Evolutionary conservation across 2,329 filamentous ascomycete genomes (phyloP).

Genomic region (Alternaria panax): DNA sequence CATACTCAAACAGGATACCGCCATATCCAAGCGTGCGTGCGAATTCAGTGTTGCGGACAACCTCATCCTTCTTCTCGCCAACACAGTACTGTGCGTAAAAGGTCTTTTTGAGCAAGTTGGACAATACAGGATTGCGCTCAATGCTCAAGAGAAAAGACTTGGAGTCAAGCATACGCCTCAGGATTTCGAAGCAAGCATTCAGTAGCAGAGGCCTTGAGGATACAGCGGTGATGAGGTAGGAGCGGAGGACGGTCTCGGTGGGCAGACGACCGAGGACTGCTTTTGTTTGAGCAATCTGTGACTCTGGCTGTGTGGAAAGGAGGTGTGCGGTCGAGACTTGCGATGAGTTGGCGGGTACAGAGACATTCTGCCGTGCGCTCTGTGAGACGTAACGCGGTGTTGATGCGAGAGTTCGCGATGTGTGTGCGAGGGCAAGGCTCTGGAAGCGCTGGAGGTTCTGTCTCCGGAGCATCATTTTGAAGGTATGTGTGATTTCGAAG

Average conservation of each 20-base stretch:
- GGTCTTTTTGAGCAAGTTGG: conserved; percentile 76
- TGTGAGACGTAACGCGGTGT: conserved; percentile 41
- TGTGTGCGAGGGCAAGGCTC: conserved; percentile 28
- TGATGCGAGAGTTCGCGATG: conserved; percentile 28
- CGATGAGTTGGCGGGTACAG: conserved; percentile 30
- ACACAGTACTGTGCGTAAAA: conserved; percentile 94
- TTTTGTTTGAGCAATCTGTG: conserved; percentile 21
- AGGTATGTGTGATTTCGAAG: conserved; percentile 6
- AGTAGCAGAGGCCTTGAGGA: conserved; percentile 76
- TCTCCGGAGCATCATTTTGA: conserved; percentile 30
- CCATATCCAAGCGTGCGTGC: conserved; percentile 79
- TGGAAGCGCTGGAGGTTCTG: conserved; percentile 35
- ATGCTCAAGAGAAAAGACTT: conserved; percentile 72
- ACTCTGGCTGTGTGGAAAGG: conserved; percentile 23
- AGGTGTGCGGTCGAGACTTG: conserved; percentile 27
- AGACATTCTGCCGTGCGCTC: conserved; percentile 41
- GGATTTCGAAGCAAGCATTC: conserved; percentile 70
- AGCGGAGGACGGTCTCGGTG: conserved; percentile 70
- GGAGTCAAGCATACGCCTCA: conserved; percentile 74
- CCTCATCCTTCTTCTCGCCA: conserved; percentile 75
- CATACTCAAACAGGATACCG: conserved; percentile 86
- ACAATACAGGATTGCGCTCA: conserved; percentile 76
- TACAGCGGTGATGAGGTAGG: conserved; percentile 71
- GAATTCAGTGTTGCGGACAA: conserved; percentile 66
- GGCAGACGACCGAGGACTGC: conserved; percentile 70